Base-by-base conservation (phyloP, 129 eudicot species). In the Dittrichia graveolens region DNA sequence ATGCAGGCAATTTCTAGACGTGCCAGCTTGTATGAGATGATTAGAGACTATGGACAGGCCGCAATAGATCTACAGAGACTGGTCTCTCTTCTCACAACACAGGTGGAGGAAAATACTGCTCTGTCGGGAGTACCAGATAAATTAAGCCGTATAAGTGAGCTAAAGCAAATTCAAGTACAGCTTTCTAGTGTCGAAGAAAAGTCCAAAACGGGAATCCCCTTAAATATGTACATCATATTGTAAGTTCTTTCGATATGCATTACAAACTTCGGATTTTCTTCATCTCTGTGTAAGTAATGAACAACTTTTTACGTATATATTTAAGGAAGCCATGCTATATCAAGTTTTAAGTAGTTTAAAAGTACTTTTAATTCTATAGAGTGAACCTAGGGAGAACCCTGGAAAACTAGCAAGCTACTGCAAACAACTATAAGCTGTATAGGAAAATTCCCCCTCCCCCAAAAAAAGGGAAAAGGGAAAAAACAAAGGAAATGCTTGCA, bases 21-120 rank as follows among this genome's bases (percentile, higher is more conserved):
- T 63, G 95, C 97, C 38, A 53, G 79, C 64, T 76, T 87, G 48
- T 88, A 81, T 77, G 95, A 91, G 86, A 79, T 82, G 91, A 91
- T 91, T 60, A 85, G 95, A 75, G 91, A 91, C 76, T 85, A 87
- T 77, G 91, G 83, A 14, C 87, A 85, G 72, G 95, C 91, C 63
- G 87, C 84, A 38, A 43, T 55, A 39, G 97, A 91, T 83, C 79
- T 85, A 65, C 81, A 88, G 71, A 82, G 80, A 49, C 82, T 91
- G 13, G 77, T 82, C 49, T 75, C 86, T 41, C 89, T 83, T 76
- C 85, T 85, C 46, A 73, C 79, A 11, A 77, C 69, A 71, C 83
- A 77, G 31, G 74, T 79, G 72, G 95, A 81, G 45, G 83, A 79
- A 53, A 90, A 81, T 76, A 57, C 63, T 44, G 45, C 35, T 71